Conservation (phyloP, 768 basidiomycete genomes). For the Gloeostereum incarnatum region DNA sequence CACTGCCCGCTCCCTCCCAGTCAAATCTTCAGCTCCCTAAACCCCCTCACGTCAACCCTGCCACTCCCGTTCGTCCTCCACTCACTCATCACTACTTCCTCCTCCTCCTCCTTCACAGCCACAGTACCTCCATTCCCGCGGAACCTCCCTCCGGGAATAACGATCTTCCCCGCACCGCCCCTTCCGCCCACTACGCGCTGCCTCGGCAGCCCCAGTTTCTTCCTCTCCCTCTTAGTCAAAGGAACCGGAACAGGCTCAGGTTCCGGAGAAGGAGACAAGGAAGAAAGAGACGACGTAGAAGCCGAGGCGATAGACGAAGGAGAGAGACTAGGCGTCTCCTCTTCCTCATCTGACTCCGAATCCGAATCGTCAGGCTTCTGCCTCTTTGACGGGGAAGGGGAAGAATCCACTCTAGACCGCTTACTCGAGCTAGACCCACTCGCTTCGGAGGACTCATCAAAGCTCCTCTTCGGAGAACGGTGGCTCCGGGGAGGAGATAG, state of each 20-base stretch:
- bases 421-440: conserved; percentile 11
- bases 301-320: not conserved
- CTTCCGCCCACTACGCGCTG: conserved; percentile 25
- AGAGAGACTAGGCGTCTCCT: not conserved
- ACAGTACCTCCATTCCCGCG: conserved; percentile 13
- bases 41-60: conserved; percentile 47
- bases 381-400: not conserved
- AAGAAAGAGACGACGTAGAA: conserved; percentile 17
- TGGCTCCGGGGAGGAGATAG: conserved; percentile 20
- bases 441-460: conserved; percentile 39
- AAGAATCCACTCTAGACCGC: conserved; percentile 4
- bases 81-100: conserved; percentile 26
- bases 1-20: too few relatives aligned
- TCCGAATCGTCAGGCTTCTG: conserved; percentile 1
- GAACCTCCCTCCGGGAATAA: conserved; percentile 55
- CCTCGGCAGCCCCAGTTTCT: conserved; percentile 60
- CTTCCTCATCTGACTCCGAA: conserved; percentile 1
- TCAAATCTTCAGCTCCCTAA: conserved; percentile 50
- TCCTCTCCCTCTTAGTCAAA: conserved; percentile 61
- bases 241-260: conserved; percentile 14
- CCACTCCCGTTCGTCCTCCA: conserved; percentile 48
- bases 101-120: conserved; percentile 20
- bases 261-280: conserved; percentile 17
- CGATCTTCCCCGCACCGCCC: conserved; percentile 53
- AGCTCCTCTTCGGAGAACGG: conserved; percentile 49